A percentile compares a stretch with the other conserved stretches of the same genome.
Conservation (phyloP, 2,329 filamentous ascomycete genomes). For the Ciborinia camelliae region DNA sequence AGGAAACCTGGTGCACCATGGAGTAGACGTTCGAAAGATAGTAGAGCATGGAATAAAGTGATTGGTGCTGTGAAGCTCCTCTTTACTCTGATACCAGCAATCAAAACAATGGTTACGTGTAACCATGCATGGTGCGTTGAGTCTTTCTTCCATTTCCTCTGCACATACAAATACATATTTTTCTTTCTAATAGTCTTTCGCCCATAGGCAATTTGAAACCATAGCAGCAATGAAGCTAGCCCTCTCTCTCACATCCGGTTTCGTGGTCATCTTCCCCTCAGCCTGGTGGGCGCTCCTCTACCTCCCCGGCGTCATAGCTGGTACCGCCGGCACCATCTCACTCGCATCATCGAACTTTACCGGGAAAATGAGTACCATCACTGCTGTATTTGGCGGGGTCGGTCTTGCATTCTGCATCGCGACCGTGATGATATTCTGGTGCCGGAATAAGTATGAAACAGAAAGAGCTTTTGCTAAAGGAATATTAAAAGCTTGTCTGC, state of each 20-base stretch:
- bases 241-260: background rate
- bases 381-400: background rate
- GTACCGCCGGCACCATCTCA: background rate
- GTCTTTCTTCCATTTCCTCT: no score
- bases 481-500: no score
- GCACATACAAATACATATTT: no score
- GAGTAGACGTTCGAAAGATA: background rate
- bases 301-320: background rate
- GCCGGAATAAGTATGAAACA: no score
- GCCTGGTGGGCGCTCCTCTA: background rate
- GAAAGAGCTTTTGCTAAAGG: no score
- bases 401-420: background rate
- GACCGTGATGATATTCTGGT: no score
- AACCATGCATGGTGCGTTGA: background rate
- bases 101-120: background rate
- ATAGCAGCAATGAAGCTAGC: background rate
- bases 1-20: background rate
- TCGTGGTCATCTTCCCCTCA: background rate
- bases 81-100: background rate
- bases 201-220: background rate
- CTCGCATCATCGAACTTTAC: background rate
- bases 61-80: background rate
- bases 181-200: no score
- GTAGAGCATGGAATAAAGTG: background rate
- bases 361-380: background rate